Evolutionary conservation across 2,329 filamentous ascomycete genomes (phyloP).

Genomic region (Lasiodiplodia sp.): DNA sequence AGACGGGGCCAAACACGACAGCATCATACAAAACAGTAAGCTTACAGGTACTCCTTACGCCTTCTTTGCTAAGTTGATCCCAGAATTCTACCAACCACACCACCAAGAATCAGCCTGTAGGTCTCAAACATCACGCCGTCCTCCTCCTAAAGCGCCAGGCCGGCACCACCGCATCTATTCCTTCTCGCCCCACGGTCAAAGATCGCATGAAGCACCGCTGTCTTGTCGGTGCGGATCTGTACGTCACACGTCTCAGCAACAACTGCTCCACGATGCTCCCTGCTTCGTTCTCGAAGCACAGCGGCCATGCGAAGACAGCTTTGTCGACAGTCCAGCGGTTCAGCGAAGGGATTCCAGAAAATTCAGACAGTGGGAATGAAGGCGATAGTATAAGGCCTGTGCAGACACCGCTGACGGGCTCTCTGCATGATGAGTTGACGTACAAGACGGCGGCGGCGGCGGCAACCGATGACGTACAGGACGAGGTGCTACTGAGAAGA

Average conservation of each 20-base stretch:
- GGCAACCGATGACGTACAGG: too few species aligned
- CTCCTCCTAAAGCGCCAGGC: background rate
- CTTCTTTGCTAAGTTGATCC: too few species aligned
- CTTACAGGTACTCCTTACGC: too few species aligned
- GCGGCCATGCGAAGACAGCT: background rate
- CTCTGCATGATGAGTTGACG: constrained; percentile 58
- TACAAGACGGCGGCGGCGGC: constrained; percentile 18
- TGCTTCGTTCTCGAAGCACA: background rate
- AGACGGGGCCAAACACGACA: too few species aligned
- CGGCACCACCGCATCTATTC: constrained; percentile 24
- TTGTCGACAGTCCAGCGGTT: too few species aligned
- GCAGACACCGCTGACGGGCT: constrained; percentile 34
- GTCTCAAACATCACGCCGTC: background rate
- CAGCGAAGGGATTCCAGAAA: background rate
- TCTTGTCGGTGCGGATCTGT: constrained; percentile 60
- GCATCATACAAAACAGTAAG: too few species aligned
- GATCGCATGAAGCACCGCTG: constrained; percentile 56
- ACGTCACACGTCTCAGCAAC: constrained; percentile 55
- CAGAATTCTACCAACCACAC: background rate
- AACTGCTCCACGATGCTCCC: background rate
- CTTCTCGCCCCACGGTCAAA: constrained; percentile 32
- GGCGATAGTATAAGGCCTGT: background rate
- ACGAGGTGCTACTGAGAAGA: background rate
- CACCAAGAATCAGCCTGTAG: constrained; percentile 22
- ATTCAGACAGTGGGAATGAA: background rate